These are phyloP conservation scores for Tricholoma bakamatsutake DNA, from an alignment of 768 basidiomycete species.

Conservation along the genomic window DNA sequence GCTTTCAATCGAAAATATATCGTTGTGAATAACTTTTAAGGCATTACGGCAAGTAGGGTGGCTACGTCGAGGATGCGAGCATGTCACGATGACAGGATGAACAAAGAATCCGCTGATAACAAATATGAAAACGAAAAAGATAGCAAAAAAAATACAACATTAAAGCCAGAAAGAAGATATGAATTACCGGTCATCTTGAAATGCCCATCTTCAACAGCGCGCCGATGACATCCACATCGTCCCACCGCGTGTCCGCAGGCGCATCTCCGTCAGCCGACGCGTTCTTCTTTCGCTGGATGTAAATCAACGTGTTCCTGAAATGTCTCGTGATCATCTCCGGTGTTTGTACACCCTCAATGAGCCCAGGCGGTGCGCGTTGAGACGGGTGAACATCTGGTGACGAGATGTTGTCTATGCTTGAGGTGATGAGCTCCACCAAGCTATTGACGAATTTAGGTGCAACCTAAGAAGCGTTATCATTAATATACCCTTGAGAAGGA, in stretches of 20 bases:
- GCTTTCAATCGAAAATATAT: no score
- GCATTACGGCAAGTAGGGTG: no score
- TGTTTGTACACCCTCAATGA: constrained; percentile 88
- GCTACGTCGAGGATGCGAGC: no score
- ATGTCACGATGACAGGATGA: background rate
- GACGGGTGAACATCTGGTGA: constrained; percentile 86
- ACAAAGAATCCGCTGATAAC: background rate
- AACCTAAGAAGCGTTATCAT: constrained; percentile 41
- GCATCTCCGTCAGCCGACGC: constrained; percentile 33
- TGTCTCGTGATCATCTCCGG: constrained; percentile 93
- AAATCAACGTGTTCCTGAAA: constrained; percentile 84
- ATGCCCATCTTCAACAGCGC: constrained; percentile 89
- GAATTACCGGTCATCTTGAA: constrained; percentile 33
- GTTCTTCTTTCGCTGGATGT: constrained; percentile 76
- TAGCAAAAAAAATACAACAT: constrained; percentile 8
- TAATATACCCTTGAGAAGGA: background rate
- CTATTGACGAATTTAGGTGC: constrained; percentile 96
- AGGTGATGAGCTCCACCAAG: constrained; percentile 91
- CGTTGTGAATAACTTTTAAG: no score
- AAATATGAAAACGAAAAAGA: constrained; percentile 1
- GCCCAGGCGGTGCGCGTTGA: constrained; percentile 79
- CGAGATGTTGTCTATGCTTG: constrained; percentile 87
- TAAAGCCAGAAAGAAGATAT: constrained; percentile 1
- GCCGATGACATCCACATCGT: constrained; percentile 84
- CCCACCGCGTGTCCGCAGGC: constrained; percentile 58